Evolutionary conservation across 2,329 filamentous ascomycete species (phyloP), one percentile per base, ranked within the genome.

Genomic region (Colletotrichum liriopes): DNA sequence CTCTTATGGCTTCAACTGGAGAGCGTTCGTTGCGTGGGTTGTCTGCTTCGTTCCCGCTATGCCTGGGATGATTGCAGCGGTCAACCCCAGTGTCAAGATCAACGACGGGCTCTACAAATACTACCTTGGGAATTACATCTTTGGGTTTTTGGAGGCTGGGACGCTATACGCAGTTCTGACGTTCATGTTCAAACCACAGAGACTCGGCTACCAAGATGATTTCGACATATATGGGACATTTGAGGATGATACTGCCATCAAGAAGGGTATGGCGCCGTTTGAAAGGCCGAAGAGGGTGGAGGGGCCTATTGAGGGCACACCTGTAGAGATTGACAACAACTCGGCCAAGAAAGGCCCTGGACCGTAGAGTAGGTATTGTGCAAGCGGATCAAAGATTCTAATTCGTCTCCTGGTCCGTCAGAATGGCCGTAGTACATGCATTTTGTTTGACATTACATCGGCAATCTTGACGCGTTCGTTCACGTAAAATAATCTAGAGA

Each of bases 1-100:
- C 74, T 72, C 74, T 2, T 68, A 78, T 18, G 82, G 82, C 9
- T 72, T 73, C 62, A 83, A 84, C 73, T 81, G 77, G 78, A 77
- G 82, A 29, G 81, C 79, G 1, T 78, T 80, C 18, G 70, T 76
- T 2, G 76, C 80, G 32, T 84, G 79, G 69, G 76, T 79, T 37
- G 72, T 78, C 45, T 78, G 79, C 26, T 79, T 79, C 70, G 77
- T 79, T 35, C 80, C 80, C 2, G 75, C 75, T 8, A 76, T 79
- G 65, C 75, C 75, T 0, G 77, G 77, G 2, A 74, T 79, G 65
- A 75, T 79, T 47, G 72, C 73, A 20, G 77, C 64, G 14, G 76
- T 75, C 43, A 75, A 75, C 32, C 68, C 65, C 0, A 52, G 60
- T 26, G 66, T 71, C 32, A 71, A 65, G 29, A 74, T 75, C 45